Evolutionary conservation across 2,329 filamentous ascomycete genomes (phyloP).

Genomic region (Alternaria conjuncta): DNA sequence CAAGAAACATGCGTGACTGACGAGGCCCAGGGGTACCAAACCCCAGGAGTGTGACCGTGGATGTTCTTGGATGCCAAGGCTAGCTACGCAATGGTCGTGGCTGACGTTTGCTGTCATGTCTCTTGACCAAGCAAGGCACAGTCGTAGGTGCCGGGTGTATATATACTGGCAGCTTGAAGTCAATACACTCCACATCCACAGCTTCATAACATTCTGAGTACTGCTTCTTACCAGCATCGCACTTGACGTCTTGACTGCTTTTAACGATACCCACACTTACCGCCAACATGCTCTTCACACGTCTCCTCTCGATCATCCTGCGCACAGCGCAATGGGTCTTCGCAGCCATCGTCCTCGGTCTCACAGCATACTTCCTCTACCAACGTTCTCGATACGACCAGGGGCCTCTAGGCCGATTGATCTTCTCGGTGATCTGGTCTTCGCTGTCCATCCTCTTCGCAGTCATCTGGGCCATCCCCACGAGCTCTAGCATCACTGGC

Average conservation of each 20-base stretch:
- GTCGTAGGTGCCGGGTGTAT: background rate
- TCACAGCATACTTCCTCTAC: conserved; percentile 34
- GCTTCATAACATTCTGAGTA: background rate
- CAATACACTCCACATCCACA: background rate
- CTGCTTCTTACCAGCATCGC: background rate
- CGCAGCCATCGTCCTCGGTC: conserved; percentile 62
- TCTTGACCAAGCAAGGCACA: conserved; percentile 1
- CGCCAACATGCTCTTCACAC: conserved; percentile 46
- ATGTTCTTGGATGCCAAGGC: background rate
- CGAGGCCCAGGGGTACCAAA: conserved; percentile 8
- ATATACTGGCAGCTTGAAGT: conserved; percentile 5
- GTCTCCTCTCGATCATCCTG: conserved; percentile 63
- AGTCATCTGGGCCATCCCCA: conserved; percentile 75
- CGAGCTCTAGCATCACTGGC: conserved; percentile 69
- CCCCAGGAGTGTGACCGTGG: conserved; percentile 1
- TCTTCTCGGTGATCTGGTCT: conserved; percentile 77
- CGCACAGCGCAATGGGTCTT: conserved; percentile 71
- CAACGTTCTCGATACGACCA: conserved; percentile 48
- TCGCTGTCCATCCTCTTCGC: conserved; percentile 72
- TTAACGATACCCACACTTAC: background rate
- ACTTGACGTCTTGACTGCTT: background rate
- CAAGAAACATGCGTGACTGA: conserved; percentile 8
- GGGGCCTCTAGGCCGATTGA: conserved; percentile 69
- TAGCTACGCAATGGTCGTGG: conserved; percentile 20
- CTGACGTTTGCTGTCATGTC: conserved; percentile 14